Evolutionary conservation across 192 early-diverging fungal genomes (phyloP).

Genomic region (Phlyctochytrium planicorne): DNA sequence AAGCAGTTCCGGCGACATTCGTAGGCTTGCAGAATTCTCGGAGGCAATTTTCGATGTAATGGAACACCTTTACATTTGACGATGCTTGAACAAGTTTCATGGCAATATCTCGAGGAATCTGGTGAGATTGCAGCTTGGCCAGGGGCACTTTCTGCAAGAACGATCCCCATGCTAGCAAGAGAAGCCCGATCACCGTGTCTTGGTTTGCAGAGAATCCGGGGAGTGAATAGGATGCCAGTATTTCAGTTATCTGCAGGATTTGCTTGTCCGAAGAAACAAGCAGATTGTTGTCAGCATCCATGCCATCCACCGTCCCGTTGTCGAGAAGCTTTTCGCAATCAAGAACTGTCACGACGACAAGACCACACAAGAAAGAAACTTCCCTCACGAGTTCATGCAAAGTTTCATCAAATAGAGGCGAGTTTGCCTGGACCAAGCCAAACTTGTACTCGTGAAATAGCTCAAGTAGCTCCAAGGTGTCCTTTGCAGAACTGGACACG

Average conservation of each 20-base stretch:
- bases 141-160: conserved; percentile 22
- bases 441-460: conserved; percentile 22
- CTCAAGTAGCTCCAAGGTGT: conserved; percentile 1
- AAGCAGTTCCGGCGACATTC: conserved; percentile 13
- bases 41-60: conserved; percentile 2
- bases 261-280: conserved; percentile 2
- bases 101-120: background rate
- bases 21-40: background rate
- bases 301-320: background rate
- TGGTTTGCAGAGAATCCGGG: background rate
- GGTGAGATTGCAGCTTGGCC: background rate
- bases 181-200: conserved; percentile 23
- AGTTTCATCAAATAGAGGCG: conserved; percentile 32
- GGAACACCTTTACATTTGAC: conserved; percentile 9
- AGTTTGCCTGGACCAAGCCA: conserved; percentile 38
- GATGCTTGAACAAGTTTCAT: conserved; percentile 8
- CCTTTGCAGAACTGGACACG: background rate
- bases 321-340: conserved; percentile 15
- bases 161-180: conserved; percentile 38
- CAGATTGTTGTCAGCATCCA: conserved; percentile 5
- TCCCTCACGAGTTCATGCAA: conserved; percentile 13
- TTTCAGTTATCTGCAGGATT: conserved; percentile 4
- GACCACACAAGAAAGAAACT: conserved; percentile 33
- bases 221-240: conserved; percentile 16
- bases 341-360: conserved; percentile 32